phyloP scores from a whole-genome alignment of 768 basidiomycete genomes.

The Boletus rubropictus region DNA sequence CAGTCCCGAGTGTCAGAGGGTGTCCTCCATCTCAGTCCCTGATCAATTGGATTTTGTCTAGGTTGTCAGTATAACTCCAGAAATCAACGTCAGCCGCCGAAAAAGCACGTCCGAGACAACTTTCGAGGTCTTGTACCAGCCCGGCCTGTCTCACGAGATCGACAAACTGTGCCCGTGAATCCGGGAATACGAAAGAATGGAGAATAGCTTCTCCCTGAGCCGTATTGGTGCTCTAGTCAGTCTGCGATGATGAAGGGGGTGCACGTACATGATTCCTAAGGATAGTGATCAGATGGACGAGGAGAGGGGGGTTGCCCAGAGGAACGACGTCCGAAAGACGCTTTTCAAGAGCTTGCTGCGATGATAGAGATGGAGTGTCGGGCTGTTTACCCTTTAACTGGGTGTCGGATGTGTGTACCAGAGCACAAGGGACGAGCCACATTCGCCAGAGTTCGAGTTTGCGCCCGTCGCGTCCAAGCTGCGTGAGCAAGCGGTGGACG shows the following conservation, averaged over 20 bases:
- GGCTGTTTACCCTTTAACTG: slow-evolving; percentile 42
- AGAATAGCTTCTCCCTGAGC: slow-evolving; percentile 53
- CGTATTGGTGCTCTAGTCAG: slow-evolving; percentile 8
- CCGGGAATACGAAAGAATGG: slow-evolving; percentile 62
- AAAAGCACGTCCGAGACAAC: slow-evolving; percentile 21
- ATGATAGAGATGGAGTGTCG: slow-evolving; percentile 21
- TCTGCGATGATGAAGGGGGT: not conserved
- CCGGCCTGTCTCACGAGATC: slow-evolving; percentile 46
- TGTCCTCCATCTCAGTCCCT: slow-evolving; percentile 1
- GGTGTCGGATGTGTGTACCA: slow-evolving; percentile 4
- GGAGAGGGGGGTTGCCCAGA: slow-evolving; percentile 23
- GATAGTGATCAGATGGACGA: slow-evolving; percentile 44
- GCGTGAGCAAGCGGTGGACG: slow-evolving; percentile 47
- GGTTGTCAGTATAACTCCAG: slow-evolving; percentile 52
- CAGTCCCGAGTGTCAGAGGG: not conserved
- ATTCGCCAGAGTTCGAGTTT: slow-evolving; percentile 71
- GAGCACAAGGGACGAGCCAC: slow-evolving; percentile 52
- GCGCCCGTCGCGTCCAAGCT: slow-evolving; percentile 57
- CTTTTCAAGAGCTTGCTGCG: slow-evolving; percentile 4
- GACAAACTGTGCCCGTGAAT: slow-evolving; percentile 67
- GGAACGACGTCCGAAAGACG: slow-evolving; percentile 10
- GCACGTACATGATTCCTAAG: slow-evolving; percentile 56
- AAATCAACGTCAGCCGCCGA: slow-evolving; percentile 50
- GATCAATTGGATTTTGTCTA: slow-evolving; percentile 2
- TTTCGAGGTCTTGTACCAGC: slow-evolving; percentile 31